phyloP scores from a whole-genome alignment of 805 yeast genomes.

The Candida maltosa region DNA sequence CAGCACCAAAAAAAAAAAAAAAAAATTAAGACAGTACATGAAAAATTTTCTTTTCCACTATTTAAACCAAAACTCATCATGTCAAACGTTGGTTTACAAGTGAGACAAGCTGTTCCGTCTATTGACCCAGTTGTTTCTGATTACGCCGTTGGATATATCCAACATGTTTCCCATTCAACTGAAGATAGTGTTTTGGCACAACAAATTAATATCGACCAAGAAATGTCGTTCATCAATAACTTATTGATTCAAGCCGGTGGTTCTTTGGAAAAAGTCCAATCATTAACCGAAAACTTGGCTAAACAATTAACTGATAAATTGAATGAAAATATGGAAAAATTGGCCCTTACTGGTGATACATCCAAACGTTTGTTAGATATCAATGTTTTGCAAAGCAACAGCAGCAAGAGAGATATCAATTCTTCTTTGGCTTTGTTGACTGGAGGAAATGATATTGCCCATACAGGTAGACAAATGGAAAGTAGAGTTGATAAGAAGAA shows the following conservation, averaged over 20 bases:
- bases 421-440: slow-evolving; percentile 74
- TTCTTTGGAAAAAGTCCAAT: slow-evolving; percentile 48
- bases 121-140: slow-evolving; percentile 85
- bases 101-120: slow-evolving; percentile 82
- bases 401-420: slow-evolving; percentile 66
- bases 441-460: slow-evolving; percentile 82
- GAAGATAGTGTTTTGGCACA: slow-evolving; percentile 81
- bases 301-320: slow-evolving; percentile 51
- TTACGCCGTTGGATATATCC: slow-evolving; percentile 88
- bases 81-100: slow-evolving; percentile 49
- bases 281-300: slow-evolving; percentile 44
- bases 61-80: too few species aligned
- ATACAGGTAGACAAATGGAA: slow-evolving; percentile 87
- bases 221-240: slow-evolving; percentile 63
- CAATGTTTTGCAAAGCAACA: slow-evolving; percentile 57
- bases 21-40: not conserved
- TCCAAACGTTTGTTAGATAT: slow-evolving; percentile 82
- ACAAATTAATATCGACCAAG: slow-evolving; percentile 62
- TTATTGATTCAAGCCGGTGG: slow-evolving; percentile 85
- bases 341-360: slow-evolving; percentile 80
- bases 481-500: slow-evolving; percentile 94
- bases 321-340: slow-evolving; percentile 65
- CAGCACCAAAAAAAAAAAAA: not conserved
- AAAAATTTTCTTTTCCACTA: not conserved
- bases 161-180: slow-evolving; percentile 73